Conservation (phyloP, 345 rosid species). For the Rhizophora apiculata region DNA sequence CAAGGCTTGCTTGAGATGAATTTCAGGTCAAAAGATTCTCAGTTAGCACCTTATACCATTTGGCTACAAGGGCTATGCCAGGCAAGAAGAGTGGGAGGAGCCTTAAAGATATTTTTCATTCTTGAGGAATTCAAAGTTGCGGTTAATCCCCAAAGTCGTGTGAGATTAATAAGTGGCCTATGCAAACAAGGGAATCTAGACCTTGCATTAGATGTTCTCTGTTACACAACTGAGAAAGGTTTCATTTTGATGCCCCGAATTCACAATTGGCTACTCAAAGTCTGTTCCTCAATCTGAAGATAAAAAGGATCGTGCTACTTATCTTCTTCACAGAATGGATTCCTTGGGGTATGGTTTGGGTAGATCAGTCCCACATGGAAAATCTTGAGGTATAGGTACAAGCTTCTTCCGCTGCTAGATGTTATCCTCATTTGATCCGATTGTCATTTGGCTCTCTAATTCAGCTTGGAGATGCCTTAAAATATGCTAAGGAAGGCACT, state of each 20-base stretch:
- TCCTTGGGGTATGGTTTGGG: slow-evolving; percentile 59
- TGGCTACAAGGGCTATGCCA: slow-evolving; percentile 73
- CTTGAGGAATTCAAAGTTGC: slow-evolving; percentile 48
- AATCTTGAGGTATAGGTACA: not conserved
- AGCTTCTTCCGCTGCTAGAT: slow-evolving; percentile 19
- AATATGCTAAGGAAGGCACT: slow-evolving; percentile 93
- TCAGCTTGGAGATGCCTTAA: slow-evolving; percentile 81
- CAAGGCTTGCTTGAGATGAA: slow-evolving; percentile 54
- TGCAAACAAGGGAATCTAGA: slow-evolving; percentile 51
- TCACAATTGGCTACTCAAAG: slow-evolving; percentile 50
- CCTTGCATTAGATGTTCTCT: slow-evolving; percentile 57
- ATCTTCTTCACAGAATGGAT: slow-evolving; percentile 53
- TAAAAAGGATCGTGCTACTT: slow-evolving; percentile 35
- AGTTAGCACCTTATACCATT: slow-evolving; percentile 63
- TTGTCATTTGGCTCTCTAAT: slow-evolving; percentile 26
- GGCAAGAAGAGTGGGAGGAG: slow-evolving; percentile 55
- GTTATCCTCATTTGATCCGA: slow-evolving; percentile 16
- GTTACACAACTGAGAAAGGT: slow-evolving; percentile 63
- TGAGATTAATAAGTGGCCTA: slow-evolving; percentile 56
- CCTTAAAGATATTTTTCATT: slow-evolving; percentile 54
- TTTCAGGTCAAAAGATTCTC: slow-evolving; percentile 40
- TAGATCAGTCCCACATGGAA: not conserved
- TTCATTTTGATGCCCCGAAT: slow-evolving; percentile 47
- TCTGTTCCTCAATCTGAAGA: slow-evolving; percentile 42
- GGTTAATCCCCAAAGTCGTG: slow-evolving; percentile 74